A percentile compares a stretch with the other conserved stretches of the same genome.
Conservation (phyloP, 2,329 filamentous ascomycete species). For the Talaromyces pinophilus region DNA sequence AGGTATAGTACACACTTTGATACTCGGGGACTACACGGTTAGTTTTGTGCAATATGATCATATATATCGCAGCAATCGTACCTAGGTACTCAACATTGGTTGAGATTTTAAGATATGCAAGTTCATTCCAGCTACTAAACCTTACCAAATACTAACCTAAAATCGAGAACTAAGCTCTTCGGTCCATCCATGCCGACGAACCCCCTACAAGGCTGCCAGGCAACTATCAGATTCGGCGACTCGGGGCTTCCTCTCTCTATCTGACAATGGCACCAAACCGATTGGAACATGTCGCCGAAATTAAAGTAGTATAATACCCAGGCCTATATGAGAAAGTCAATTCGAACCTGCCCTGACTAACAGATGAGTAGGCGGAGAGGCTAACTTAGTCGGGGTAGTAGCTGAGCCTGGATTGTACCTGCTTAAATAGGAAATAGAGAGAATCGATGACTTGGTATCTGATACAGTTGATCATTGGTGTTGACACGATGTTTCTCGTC, state of each 20-base stretch:
- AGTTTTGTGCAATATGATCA: neutral
- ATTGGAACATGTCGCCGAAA: neutral
- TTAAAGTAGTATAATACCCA: neutral
- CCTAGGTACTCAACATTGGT: no score
- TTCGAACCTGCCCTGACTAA: neutral
- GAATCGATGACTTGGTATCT: neutral
- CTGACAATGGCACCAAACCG: neutral
- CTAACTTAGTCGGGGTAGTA: slow-evolving; percentile 3
- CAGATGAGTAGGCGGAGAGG: neutral
- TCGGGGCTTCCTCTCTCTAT: neutral
- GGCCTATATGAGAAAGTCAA: neutral
- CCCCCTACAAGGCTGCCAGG: neutral
- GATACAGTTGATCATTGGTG: neutral
- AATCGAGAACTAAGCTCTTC: neutral
- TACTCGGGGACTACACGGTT: neutral
- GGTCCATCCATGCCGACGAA: neutral
- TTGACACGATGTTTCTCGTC: neutral
- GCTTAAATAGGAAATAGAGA: neutral
- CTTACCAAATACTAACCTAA: neutral
- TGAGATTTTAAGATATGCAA: no score
- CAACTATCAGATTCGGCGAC: neutral
- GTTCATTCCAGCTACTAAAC: neutral
- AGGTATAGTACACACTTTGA: neutral
- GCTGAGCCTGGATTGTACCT: neutral
- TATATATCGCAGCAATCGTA: no score